phyloP scores from a whole-genome alignment of 1,139 yeast species.

The Suhomyces ambrosiae region DNA sequence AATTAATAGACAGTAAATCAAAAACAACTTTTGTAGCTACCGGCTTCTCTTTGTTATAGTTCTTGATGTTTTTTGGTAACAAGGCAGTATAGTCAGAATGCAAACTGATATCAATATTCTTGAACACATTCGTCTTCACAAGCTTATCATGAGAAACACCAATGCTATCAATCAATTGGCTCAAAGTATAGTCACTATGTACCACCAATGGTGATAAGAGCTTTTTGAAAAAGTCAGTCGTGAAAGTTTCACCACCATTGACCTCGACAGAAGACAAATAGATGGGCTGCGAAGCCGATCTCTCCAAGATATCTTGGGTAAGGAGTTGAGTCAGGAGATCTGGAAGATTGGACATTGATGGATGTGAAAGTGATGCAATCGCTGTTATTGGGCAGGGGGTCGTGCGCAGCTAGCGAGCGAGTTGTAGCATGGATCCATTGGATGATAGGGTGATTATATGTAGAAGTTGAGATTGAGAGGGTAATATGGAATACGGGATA shows the following conservation, averaged over 20 bases:
- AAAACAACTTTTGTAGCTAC: conserved; percentile 43
- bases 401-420: too few species aligned
- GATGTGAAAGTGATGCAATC: background rate
- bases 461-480: too few species aligned
- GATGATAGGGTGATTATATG: too few species aligned
- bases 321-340: conserved; percentile 31
- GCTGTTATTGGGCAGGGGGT: background rate
- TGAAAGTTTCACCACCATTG: conserved; percentile 51
- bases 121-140: conserved; percentile 48
- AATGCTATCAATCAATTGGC: conserved; percentile 37
- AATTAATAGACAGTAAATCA: conserved; percentile 36
- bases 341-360: conserved; percentile 8
- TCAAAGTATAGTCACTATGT: conserved; percentile 49
- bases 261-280: conserved; percentile 50
- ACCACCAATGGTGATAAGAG: conserved; percentile 47
- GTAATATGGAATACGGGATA: too few species aligned
- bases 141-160: conserved; percentile 32
- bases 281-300: conserved; percentile 44
- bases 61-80: conserved; percentile 26
- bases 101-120: conserved; percentile 34
- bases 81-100: conserved; percentile 36
- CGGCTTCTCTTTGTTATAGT: conserved; percentile 39
- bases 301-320: conserved; percentile 35
- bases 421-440: too few species aligned
- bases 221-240: conserved; percentile 48